Evolutionary conservation across 108 stramenopile genomes (phyloP).

Genomic region (Pseudonitzschia multiseries): DNA sequence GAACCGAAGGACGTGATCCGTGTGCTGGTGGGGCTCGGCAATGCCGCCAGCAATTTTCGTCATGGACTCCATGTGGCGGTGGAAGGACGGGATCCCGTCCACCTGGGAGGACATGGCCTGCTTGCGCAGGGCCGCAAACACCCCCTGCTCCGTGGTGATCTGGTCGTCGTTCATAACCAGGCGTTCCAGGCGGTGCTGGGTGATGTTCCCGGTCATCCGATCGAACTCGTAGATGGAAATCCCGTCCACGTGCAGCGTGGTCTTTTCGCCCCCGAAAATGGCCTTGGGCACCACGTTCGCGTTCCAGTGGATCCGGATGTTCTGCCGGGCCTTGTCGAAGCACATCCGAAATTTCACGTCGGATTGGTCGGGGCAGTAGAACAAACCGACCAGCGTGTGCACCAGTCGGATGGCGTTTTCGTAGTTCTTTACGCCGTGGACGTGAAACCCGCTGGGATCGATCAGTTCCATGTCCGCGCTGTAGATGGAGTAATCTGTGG

Average conservation of each 20-base stretch:
- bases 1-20: constrained; percentile 17
- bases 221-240: constrained; percentile 79
- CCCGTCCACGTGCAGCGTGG: constrained; percentile 74
- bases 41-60: neutral
- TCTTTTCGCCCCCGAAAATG: constrained; percentile 64
- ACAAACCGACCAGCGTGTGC: constrained; percentile 65
- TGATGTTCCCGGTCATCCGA: constrained; percentile 62
- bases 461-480: constrained; percentile 56
- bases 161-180: constrained; percentile 69
- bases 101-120: constrained; percentile 29
- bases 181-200: constrained; percentile 70
- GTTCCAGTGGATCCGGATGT: constrained; percentile 84
- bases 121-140: constrained; percentile 54
- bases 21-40: neutral
- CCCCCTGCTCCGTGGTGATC: constrained; percentile 59
- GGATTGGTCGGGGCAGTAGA: constrained; percentile 72
- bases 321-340: constrained; percentile 75
- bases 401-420: constrained; percentile 61
- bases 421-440: constrained; percentile 74
- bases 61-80: constrained; percentile 10
- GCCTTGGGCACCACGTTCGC: constrained; percentile 73
- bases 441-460: constrained; percentile 73
- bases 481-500: constrained; percentile 59
- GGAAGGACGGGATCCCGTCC: constrained; percentile 35
- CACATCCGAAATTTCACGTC: constrained; percentile 59